Conservation (phyloP, 1,139 yeast species). For the Pichia sp. region DNA sequence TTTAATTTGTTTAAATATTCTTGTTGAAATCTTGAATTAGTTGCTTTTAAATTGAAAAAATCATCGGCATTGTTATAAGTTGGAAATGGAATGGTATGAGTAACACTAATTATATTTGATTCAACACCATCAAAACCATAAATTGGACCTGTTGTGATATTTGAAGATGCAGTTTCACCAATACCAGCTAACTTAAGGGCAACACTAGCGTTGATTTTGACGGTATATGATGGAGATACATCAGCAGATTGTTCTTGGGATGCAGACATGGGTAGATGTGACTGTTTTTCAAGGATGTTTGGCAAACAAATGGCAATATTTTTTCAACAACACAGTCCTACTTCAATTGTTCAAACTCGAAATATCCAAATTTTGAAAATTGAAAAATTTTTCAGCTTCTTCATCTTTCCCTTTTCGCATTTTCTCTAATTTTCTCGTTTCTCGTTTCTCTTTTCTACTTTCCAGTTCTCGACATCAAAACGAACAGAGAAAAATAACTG, state of each 20-base stretch:
- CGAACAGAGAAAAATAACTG: background rate
- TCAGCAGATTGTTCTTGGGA: background rate
- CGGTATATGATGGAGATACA: slow-evolving; percentile 17
- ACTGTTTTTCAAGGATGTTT: background rate
- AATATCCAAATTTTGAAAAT: background rate
- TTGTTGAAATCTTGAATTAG: slow-evolving; percentile 63
- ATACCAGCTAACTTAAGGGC: slow-evolving; percentile 69
- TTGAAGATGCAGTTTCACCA: slow-evolving; percentile 63
- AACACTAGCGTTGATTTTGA: slow-evolving; percentile 51
- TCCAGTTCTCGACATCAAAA: background rate
- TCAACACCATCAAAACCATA: slow-evolving; percentile 60
- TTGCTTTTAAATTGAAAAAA: slow-evolving; percentile 45
- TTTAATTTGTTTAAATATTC: slow-evolving; percentile 60
- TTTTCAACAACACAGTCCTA: background rate
- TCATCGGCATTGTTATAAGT: slow-evolving; percentile 35
- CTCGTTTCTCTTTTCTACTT: background rate
- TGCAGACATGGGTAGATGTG: background rate
- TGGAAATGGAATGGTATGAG: slow-evolving; percentile 48
- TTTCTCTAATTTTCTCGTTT: too few species aligned
- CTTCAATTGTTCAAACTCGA: background rate
- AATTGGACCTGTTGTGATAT: slow-evolving; percentile 66
- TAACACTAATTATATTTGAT: slow-evolving; percentile 44
- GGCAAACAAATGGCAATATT: background rate
- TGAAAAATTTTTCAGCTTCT: background rate
- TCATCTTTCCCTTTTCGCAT: background rate